Conservation (phyloP, 1,139 yeast species). For the Wickerhamomyces sp. region DNA sequence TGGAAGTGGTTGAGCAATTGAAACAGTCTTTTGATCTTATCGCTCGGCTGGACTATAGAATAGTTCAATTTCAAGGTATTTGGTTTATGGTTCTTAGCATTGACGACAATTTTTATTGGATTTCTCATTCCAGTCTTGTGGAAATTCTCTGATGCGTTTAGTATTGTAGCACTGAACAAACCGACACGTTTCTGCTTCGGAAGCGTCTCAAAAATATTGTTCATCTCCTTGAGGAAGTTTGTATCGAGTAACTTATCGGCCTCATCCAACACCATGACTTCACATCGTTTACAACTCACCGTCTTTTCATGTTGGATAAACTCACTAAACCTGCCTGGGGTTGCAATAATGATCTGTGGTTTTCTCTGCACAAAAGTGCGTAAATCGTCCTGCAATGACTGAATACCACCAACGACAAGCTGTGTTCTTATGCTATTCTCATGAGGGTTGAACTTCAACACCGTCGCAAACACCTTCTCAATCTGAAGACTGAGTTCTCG, state of each 20-base stretch:
- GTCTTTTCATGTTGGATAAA: conserved; percentile 43
- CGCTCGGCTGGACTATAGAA: conserved; percentile 52
- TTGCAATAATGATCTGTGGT: conserved; percentile 81
- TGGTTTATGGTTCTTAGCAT: conserved; percentile 48
- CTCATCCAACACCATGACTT: conserved; percentile 80
- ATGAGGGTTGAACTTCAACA: conserved; percentile 59
- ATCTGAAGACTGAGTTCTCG: conserved; percentile 89
- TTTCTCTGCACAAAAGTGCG: conserved; percentile 44
- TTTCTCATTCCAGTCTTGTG: conserved; percentile 82
- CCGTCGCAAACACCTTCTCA: conserved; percentile 53
- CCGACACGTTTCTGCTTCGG: conserved; percentile 96
- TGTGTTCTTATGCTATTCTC: conserved; percentile 53
- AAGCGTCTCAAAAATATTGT: conserved; percentile 55
- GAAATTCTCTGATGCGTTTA: conserved; percentile 67
- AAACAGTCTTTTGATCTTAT: conserved; percentile 55
- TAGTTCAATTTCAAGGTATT: conserved; percentile 60
- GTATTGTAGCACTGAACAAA: conserved; percentile 83
- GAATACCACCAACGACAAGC: conserved; percentile 73
- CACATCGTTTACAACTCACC: conserved; percentile 56
- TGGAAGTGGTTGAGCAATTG: conserved; percentile 47
- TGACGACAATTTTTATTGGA: conserved; percentile 81
- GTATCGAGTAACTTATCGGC: conserved; percentile 85
- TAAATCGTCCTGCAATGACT: conserved; percentile 69
- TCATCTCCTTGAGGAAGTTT: conserved; percentile 68
- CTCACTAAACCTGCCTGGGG: conserved; percentile 88